A percentile compares a stretch with the other conserved stretches of the same genome.
phyloP scores from a whole-genome alignment of 768 basidiomycete species.

The Butyriboletus loyo region DNA sequence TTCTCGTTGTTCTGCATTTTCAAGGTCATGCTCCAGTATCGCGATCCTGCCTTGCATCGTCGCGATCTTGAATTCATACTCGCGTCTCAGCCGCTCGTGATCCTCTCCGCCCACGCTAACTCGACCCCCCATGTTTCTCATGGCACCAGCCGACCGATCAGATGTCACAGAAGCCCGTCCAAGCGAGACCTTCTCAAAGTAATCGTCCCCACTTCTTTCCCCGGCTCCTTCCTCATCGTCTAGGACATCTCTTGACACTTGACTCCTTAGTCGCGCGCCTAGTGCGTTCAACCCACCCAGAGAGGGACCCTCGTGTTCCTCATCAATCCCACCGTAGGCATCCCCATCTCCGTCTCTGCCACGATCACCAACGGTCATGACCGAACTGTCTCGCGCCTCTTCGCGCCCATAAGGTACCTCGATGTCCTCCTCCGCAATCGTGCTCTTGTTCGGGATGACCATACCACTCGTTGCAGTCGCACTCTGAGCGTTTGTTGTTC shows the following conservation, averaged over 20 bases:
- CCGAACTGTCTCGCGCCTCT: conserved; percentile 59
- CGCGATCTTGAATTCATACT: conserved; percentile 91
- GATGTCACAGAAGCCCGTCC: conserved; percentile 67
- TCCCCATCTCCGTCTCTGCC: conserved; percentile 41
- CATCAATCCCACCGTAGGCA: conserved; percentile 28
- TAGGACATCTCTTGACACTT: conserved; percentile 40
- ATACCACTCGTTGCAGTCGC: conserved; percentile 82
- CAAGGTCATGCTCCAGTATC: conserved; percentile 67
- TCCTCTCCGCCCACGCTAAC: conserved; percentile 54
- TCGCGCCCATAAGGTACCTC: conserved; percentile 88
- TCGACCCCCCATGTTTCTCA: conserved; percentile 40
- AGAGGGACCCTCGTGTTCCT: conserved; percentile 47
- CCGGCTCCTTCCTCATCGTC: conserved; percentile 49
- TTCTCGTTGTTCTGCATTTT: conserved; percentile 55
- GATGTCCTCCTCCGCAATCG: conserved; percentile 95
- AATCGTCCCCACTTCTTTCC: conserved; percentile 60
- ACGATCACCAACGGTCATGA: conserved; percentile 56
- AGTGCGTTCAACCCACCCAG: conserved; percentile 65
- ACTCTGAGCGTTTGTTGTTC: conserved; percentile 56
- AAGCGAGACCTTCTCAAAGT: conserved; percentile 66
- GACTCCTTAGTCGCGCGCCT: conserved; percentile 52
- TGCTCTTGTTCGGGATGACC: conserved; percentile 94
- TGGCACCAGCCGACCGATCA: conserved; percentile 47
- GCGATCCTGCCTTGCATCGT: conserved; percentile 84
- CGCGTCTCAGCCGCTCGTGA: conserved; percentile 68